Evolutionary conservation across 208 protist species (phyloP).

Genomic region (Leptomonas seymouri): DNA sequence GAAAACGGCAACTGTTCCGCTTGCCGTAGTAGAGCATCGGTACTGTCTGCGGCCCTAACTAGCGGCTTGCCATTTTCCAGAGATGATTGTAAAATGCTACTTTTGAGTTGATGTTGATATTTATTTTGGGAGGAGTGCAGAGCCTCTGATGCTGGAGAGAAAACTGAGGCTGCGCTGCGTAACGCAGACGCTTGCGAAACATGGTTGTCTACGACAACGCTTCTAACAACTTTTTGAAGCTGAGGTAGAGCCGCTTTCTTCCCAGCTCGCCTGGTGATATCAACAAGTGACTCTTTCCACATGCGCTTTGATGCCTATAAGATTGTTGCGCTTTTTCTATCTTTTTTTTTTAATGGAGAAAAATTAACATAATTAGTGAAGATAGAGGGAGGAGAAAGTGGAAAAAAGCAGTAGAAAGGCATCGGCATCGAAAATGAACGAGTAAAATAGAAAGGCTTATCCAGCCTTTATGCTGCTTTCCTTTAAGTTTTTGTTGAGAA

Average conservation of each 20-base stretch:
- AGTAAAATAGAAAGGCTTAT: too few relatives aligned
- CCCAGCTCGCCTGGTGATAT: not conserved
- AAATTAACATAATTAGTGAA: not conserved
- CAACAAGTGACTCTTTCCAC: conserved; percentile 8
- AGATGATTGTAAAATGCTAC: conserved; percentile 21
- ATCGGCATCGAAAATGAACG: not conserved
- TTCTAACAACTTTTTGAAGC: not conserved
- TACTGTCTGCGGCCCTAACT: conserved; percentile 12
- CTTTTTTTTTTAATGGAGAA: not conserved
- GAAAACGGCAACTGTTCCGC: conserved; percentile 20
- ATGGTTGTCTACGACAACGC: not conserved
- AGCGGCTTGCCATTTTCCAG: conserved; percentile 2
- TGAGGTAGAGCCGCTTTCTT: not conserved
- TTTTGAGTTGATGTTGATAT: conserved; percentile 4
- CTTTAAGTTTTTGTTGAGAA: too few relatives aligned
- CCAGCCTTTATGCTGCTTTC: too few relatives aligned
- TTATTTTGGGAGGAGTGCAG: conserved; percentile 11
- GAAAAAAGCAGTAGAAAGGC: not conserved
- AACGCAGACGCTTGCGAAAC: not conserved
- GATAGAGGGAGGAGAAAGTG: not conserved
- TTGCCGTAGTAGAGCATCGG: conserved; percentile 5
- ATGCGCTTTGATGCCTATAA: not conserved
- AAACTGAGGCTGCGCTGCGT: not conserved
- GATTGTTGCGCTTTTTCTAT: not conserved
- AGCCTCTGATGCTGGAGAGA: conserved; percentile 4